Base-by-base conservation (phyloP, 2,329 filamentous ascomycete genomes). In the Penicillium sp. region DNA sequence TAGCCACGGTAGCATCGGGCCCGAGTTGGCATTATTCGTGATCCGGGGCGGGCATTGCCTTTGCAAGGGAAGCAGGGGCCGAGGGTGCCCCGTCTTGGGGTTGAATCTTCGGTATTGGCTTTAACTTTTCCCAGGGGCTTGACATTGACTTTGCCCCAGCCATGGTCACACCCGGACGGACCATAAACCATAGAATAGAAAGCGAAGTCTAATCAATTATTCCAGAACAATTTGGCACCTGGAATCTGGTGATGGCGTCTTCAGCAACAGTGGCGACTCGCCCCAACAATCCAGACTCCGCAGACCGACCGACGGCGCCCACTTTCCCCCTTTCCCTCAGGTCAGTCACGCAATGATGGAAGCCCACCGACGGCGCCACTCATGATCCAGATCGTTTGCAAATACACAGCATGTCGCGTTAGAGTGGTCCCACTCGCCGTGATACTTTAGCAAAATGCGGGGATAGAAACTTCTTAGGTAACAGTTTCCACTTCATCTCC, bases 381-480 rank as follows among this genome's bases (percentile, higher is more conserved):
- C 9, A 13, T 10, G 9, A 9, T 20, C 18, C 18, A 38, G 10
- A 13, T 13, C 33, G 9, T 16, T 6, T 13, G 4, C 10, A 22
- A 6, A 16, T 11, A 24, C 8, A 18, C n/a, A 41, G 20, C 22
- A 16, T 27, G 51, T 60, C 46, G 31, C 39, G 42, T 60, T 60
- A 60, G 49, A 60, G 57, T 60, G 58, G 49, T 52, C 33, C 46
- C 50, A 38, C 38, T 47, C 38, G 27, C 35, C 42, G 28, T 10
- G 3, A 28, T 28, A 8, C 8, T 10, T 28, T 28, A 28, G 27
- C 46, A 54, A 53, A 65, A 60, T 63, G 63, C 57, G 64, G 65
- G 63, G 65, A 51, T 30, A 45, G 14, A 47, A 48, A 65, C 40
- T 20, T 61, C 52, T 67, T 67, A 67, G 49, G 54, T 67, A 67